phyloP scores from a whole-genome alignment of 1,284 basidiomycete genomes.

The Irpex rosettiformis region DNA sequence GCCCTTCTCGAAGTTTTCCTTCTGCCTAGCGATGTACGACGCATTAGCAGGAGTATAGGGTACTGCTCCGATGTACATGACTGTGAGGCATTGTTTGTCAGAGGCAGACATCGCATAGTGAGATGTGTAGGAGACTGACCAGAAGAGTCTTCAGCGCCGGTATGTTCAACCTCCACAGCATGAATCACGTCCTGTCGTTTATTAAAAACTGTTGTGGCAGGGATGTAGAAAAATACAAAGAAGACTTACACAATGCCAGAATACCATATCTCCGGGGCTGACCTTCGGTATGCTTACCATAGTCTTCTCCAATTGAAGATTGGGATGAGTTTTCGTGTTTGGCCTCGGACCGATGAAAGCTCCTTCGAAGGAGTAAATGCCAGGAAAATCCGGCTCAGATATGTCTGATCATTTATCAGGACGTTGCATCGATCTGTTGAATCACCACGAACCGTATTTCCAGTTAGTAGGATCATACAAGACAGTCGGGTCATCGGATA shows the following conservation, averaged over 20 bases:
- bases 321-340: constrained; percentile 53
- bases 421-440: background rate
- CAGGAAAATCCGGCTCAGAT: constrained; percentile 54
- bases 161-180: constrained; percentile 72
- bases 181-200: constrained; percentile 64
- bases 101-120: background rate
- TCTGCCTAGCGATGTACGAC: constrained; percentile 10
- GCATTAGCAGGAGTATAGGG: constrained; percentile 13
- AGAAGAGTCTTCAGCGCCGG: constrained; percentile 67
- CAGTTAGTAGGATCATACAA: constrained; percentile 59
- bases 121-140: constrained; percentile 35
- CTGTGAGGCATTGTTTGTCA: background rate
- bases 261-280: constrained; percentile 79
- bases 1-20: constrained; percentile 11
- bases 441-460: constrained; percentile 54
- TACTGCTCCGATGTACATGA: constrained; percentile 15
- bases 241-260: constrained; percentile 72
- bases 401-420: constrained; percentile 37
- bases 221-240: background rate
- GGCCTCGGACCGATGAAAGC: constrained; percentile 55
- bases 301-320: constrained; percentile 64
- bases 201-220: background rate
- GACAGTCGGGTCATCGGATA: constrained; percentile 32
- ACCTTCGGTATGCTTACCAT: constrained; percentile 78
- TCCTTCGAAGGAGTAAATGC: constrained; percentile 38